Conservation (phyloP, 2,329 filamentous ascomycete genomes). For the Colletotrichum lentis region DNA sequence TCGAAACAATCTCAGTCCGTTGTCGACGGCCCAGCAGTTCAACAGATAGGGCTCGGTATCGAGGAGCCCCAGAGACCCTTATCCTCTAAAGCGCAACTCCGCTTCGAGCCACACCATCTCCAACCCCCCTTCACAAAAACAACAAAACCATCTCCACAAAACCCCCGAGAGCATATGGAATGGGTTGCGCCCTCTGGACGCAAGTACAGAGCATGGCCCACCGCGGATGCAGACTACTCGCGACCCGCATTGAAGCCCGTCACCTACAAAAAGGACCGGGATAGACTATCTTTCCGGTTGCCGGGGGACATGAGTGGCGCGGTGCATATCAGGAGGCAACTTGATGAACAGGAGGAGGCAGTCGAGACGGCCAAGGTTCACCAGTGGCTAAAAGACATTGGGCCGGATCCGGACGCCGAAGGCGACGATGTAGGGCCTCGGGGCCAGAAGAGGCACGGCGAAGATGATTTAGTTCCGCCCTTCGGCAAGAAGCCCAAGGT, state of each 20-base stretch:
- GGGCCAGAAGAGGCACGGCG: slow-evolving; percentile 10
- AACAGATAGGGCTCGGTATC: neutral
- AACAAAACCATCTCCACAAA: neutral
- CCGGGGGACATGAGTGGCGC: slow-evolving; percentile 14
- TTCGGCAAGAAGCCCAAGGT: neutral
- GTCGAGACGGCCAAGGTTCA: neutral
- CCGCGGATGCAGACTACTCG: neutral
- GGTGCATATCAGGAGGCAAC: slow-evolving; percentile 2
- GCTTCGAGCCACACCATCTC: neutral
- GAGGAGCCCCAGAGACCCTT: too few relatives aligned
- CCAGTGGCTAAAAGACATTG: slow-evolving; percentile 3
- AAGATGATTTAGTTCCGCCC: neutral
- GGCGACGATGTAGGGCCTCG: neutral
- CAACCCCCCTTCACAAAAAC: neutral
- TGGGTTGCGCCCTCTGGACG: neutral
- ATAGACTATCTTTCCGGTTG: neutral
- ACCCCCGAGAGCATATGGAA: neutral
- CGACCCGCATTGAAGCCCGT: slow-evolving; percentile 14
- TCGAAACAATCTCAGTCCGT: neutral
- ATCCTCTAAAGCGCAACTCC: too few relatives aligned
- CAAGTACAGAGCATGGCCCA: slow-evolving; percentile 16
- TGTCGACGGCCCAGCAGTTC: neutral
- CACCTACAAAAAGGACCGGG: neutral
- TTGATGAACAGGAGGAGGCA: slow-evolving; percentile 13
- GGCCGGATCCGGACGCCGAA: neutral